Conservation (phyloP, 768 basidiomycete genomes). For the Lentinula edodes region DNA sequence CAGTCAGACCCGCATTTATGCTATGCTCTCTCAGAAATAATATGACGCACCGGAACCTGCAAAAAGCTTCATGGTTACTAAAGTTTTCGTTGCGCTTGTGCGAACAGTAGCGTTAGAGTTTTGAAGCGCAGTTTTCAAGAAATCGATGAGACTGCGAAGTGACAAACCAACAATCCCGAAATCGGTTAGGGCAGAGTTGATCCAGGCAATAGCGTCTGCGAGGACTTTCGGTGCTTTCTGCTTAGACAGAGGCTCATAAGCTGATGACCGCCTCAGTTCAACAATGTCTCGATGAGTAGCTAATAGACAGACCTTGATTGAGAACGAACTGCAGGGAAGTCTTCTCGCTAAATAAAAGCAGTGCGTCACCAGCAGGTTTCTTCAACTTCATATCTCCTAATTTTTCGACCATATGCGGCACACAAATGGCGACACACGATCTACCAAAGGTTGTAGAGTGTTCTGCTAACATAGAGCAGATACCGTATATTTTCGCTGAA, state of each 20-base stretch:
- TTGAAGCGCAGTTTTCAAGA: slow-evolving; percentile 78
- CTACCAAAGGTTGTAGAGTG: slow-evolving; percentile 79
- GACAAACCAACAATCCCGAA: slow-evolving; percentile 89
- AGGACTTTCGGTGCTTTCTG: slow-evolving; percentile 97
- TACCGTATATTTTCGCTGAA: slow-evolving; percentile 81
- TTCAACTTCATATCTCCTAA: slow-evolving; percentile 95
- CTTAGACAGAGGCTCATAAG: slow-evolving; percentile 88
- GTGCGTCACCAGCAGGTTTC: slow-evolving; percentile 88
- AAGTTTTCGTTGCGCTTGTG: slow-evolving; percentile 86
- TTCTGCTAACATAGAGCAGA: slow-evolving; percentile 69
- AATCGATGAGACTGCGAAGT: slow-evolving; percentile 82
- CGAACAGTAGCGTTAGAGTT: slow-evolving; percentile 94
- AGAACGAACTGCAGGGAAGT: slow-evolving; percentile 93
- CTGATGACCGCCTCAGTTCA: slow-evolving; percentile 32
- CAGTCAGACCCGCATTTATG: slow-evolving; percentile 2
- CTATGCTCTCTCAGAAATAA: neutral
- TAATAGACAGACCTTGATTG: slow-evolving; percentile 62
- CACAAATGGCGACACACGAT: slow-evolving; percentile 76
- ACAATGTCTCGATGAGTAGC: neutral
- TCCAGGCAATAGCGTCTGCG: slow-evolving; percentile 86
- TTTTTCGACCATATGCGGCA: slow-evolving; percentile 86
- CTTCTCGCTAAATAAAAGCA: slow-evolving; percentile 83
- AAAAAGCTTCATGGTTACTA: slow-evolving; percentile 89
- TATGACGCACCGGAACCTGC: slow-evolving; percentile 70
- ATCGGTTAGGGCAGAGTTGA: slow-evolving; percentile 78